These are phyloP conservation scores for Marchantia paleacea DNA, from an alignment of 225 moss, liverwort and hornwort species.

Conservation along the genomic window DNA sequence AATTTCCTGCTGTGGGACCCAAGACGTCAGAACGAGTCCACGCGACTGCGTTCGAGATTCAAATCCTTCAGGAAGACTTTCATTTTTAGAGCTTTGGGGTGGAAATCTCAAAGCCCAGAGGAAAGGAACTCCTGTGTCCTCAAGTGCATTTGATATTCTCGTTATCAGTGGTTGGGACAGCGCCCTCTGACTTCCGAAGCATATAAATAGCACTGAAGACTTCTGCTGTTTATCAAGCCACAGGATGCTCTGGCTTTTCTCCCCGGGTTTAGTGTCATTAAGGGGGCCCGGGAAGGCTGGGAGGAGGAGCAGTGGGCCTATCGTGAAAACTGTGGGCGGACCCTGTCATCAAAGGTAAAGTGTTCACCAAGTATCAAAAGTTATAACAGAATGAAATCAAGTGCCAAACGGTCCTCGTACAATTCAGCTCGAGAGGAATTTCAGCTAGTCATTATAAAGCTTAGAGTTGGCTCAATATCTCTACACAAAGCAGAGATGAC, in stretches of 20 bases:
- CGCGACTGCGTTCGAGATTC: constrained; percentile 14
- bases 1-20: constrained; percentile 32
- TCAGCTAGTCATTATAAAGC: no score
- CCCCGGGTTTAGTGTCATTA: not conserved
- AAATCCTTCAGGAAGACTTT: constrained; percentile 27
- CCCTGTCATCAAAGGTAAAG: not conserved
- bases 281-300: not conserved
- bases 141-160: constrained; percentile 26
- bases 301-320: constrained; percentile 32
- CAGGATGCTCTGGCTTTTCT: constrained; percentile 7
- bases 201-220: constrained; percentile 27
- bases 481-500: no score
- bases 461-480: no score
- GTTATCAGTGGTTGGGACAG: not conserved
- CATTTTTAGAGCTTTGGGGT: not conserved
- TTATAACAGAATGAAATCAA: no score
- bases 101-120: constrained; percentile 29
- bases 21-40: constrained; percentile 31
- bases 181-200: constrained; percentile 24
- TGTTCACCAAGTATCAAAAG: no score
- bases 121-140: constrained; percentile 22
- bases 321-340: constrained; percentile 19
- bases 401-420: no score
- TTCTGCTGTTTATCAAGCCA: constrained; percentile 26
- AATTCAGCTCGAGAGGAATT: no score